phyloP scores from a whole-genome alignment of 768 basidiomycete species.

The Trametes punicea region DNA sequence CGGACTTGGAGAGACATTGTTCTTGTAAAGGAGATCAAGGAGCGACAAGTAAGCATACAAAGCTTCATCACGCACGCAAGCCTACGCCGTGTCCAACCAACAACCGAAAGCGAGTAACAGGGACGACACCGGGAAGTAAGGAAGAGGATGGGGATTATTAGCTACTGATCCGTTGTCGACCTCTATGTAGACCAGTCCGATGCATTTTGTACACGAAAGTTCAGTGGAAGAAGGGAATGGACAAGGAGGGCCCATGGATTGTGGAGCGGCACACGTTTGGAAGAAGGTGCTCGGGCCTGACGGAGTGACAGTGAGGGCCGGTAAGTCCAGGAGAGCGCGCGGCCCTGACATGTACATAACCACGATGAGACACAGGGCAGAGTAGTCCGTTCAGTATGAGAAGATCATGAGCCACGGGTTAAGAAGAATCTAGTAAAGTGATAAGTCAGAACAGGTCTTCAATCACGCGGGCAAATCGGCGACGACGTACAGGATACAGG shows the following conservation, averaged over 20 bases:
- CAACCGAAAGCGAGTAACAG: not conserved
- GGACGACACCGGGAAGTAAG: too few species aligned
- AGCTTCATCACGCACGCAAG: constrained; percentile 1
- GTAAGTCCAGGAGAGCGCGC: not conserved
- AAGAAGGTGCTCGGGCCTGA: too few species aligned
- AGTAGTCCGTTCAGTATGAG: constrained; percentile 41
- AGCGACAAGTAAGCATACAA: not conserved
- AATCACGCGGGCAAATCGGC: not conserved
- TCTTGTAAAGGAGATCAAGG: too few species aligned
- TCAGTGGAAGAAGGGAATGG: too few species aligned
- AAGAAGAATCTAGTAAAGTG: constrained; percentile 32
- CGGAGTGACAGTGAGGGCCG: not conserved
- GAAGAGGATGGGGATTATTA: not conserved
- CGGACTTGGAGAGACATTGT: too few species aligned
- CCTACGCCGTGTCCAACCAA: not conserved
- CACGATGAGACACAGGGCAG: not conserved
- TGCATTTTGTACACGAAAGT: not conserved
- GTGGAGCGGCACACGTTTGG: too few species aligned
- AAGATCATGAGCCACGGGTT: constrained; percentile 92
- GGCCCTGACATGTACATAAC: too few species aligned
- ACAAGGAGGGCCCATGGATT: too few species aligned
- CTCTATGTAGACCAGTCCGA: not conserved
- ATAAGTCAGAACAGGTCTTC: not conserved
- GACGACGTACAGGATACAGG: constrained; percentile 63
- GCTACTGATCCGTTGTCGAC: not conserved